Conservation (phyloP, 2,329 filamentous ascomycete genomes). For the Apiospora rasikravindrae region DNA sequence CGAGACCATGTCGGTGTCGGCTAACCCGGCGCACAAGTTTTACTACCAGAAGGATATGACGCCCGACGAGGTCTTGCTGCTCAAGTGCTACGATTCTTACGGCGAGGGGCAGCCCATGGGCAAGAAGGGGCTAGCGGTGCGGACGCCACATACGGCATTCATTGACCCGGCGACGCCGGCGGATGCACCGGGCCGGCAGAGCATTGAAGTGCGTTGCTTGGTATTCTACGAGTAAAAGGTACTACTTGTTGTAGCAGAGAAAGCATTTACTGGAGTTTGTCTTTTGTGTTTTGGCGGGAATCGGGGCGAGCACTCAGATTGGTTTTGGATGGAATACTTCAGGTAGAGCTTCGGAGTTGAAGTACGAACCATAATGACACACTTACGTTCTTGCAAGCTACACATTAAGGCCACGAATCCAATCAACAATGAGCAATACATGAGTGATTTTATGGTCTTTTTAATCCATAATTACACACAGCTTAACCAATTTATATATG, state of each 20-base stretch:
- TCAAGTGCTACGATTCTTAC: conserved; percentile 61
- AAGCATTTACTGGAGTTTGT: conserved; percentile 9
- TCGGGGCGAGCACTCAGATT: not conserved
- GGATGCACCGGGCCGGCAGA: conserved; percentile 56
- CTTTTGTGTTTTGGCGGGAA: not conserved
- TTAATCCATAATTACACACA: not conserved
- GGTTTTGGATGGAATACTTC: not conserved
- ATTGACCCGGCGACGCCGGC: conserved; percentile 57
- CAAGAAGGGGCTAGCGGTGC: conserved; percentile 48
- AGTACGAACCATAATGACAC: conserved; percentile 2
- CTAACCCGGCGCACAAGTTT: conserved; percentile 63
- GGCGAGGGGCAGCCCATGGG: conserved; percentile 43
- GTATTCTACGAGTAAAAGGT: conserved; percentile 55
- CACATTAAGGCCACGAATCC: not conserved
- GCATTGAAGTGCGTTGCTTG: conserved; percentile 68
- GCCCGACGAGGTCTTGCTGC: conserved; percentile 52
- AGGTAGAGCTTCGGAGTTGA: not conserved
- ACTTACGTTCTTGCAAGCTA: not conserved
- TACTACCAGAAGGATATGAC: conserved; percentile 74
- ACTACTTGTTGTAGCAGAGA: not conserved
- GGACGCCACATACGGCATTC: conserved; percentile 61
- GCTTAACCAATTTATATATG: not conserved
- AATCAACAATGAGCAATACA: not conserved
- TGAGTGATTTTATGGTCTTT: not conserved
- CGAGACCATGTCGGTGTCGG: conserved; percentile 65